phyloP scores from a whole-genome alignment of 129 eudicot genomes.

The Scalesia atractyloides region DNA sequence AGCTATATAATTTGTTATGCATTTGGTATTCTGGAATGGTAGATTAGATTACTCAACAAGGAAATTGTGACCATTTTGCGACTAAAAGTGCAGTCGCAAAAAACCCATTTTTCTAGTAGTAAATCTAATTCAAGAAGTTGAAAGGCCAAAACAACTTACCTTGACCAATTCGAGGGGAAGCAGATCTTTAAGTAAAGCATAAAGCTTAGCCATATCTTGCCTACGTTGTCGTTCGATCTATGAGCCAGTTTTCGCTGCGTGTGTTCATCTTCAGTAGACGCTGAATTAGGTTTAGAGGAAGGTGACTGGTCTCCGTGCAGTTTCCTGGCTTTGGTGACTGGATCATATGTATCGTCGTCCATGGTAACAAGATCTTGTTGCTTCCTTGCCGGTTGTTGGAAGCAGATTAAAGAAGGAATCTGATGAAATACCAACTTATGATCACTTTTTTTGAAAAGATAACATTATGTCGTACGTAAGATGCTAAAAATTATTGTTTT shows the following conservation, averaged over 20 bases:
- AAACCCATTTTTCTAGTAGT: too few relatives aligned
- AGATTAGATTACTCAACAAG: too few relatives aligned
- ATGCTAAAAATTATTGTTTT: too few relatives aligned
- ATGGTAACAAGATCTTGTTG: conserved; percentile 41
- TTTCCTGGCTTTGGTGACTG: conserved; percentile 22
- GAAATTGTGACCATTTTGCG: too few relatives aligned
- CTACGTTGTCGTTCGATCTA: conserved; percentile 44
- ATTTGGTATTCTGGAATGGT: too few relatives aligned
- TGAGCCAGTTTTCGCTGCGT: conserved; percentile 11
- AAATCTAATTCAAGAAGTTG: not conserved
- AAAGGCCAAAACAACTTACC: conserved; percentile 26
- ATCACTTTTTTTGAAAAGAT: conserved; percentile 48
- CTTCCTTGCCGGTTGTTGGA: conserved; percentile 31
- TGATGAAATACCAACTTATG: conserved; percentile 37
- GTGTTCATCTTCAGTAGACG: conserved; percentile 19
- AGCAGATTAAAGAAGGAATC: conserved; percentile 33
- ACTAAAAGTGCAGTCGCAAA: too few relatives aligned
- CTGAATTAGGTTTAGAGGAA: conserved; percentile 31
- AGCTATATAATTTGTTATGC: too few relatives aligned
- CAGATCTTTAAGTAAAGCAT: conserved; percentile 36
- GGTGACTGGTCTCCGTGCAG: conserved; percentile 23
- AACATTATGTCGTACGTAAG: conserved; percentile 23
- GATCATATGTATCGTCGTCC: conserved; percentile 10
- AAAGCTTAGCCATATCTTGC: conserved; percentile 50
- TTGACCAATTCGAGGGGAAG: conserved; percentile 40